These are phyloP conservation scores for Epichloe elymi DNA, from an alignment of 2,329 filamentous ascomycete species.

Conservation along the genomic window DNA sequence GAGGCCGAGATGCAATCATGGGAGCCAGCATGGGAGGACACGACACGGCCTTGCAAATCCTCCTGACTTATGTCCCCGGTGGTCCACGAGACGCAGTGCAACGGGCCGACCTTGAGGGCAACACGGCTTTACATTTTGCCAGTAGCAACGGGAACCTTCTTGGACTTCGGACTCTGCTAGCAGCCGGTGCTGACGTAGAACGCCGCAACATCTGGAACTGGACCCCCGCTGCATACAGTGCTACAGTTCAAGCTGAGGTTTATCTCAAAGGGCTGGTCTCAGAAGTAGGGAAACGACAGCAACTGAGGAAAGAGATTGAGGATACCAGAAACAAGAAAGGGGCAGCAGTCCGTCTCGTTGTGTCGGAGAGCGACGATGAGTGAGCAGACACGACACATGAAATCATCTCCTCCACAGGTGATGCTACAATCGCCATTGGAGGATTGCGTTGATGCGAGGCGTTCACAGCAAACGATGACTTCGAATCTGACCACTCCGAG, in stretches of 20 bases:
- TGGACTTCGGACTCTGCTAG: constrained; percentile 61
- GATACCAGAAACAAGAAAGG: constrained; percentile 29
- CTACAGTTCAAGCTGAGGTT: constrained; percentile 70
- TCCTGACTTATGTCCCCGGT: constrained; percentile 47
- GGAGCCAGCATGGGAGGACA: constrained; percentile 46
- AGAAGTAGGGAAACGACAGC: constrained; percentile 50
- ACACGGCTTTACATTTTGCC: constrained; percentile 78
- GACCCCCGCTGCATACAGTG: constrained; percentile 72
- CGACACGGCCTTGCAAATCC: constrained; percentile 51
- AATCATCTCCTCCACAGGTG: constrained; percentile 5
- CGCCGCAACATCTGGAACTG: constrained; percentile 64
- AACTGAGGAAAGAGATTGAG: constrained; percentile 26
- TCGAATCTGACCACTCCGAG: not conserved
- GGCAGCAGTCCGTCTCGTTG: constrained; percentile 31
- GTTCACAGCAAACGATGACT: not conserved
- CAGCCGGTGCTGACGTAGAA: constrained; percentile 63
- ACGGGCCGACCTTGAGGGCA: constrained; percentile 56
- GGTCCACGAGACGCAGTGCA: constrained; percentile 40
- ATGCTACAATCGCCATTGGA: not conserved
- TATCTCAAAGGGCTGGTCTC: constrained; percentile 67
- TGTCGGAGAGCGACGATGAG: constrained; percentile 22
- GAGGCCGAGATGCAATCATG: constrained; percentile 62
- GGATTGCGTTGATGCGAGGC: not conserved
- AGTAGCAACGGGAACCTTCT: constrained; percentile 70
- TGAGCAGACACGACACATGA: constrained; percentile 14